Base-by-base conservation (phyloP, 75 land plant species). In the Gnetum montanum region DNA sequence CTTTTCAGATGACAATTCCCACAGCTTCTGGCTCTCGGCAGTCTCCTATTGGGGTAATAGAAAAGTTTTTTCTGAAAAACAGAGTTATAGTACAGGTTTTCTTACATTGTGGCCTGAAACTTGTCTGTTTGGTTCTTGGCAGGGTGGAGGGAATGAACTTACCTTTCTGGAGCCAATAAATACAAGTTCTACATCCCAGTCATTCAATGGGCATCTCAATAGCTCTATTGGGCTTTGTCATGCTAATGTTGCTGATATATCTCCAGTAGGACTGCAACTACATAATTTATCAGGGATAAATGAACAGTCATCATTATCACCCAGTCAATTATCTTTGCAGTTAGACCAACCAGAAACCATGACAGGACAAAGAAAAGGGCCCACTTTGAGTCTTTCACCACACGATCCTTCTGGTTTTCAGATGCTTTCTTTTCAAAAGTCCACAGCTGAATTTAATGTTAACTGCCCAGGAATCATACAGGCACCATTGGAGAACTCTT, bases 381-480 rank as follows among this genome's bases (percentile, higher is more conserved):
- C 78, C 12, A 81, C 90, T 11, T 64, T 85, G 26, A 78, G 74
- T 63, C 73, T 85, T 8, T 78, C 79, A 3, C 57, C 88, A 19
- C 72, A 73, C 1, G 77, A 62, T 46, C 41, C 68, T 11, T 37
- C 37, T 20, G 10, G 43, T 29, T 41, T 63, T 3, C 59, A 63
- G 60, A 6, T 20, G 31, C 65, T 20, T 11, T 6, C 65, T 54
- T 63, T 51, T 34, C 64, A 54, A 31, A 51, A 51, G 16, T 45
- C 37, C 16, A 31, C 26, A 2, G 13, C 46, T 38, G 65, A 63
- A n/a, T 16, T 31, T 18, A 29, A 57, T 30, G 28, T 45, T 23
- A 63, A 34, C 24, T 56, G 46, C 34, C 46, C 57, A 12, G 46
- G 65, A 8, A 27, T 63, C 26, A 24, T 13, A 11, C 55, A 53